Evolutionary conservation across 2,329 filamentous ascomycete genomes (phyloP).

Genomic region (Didymella lethalis): DNA sequence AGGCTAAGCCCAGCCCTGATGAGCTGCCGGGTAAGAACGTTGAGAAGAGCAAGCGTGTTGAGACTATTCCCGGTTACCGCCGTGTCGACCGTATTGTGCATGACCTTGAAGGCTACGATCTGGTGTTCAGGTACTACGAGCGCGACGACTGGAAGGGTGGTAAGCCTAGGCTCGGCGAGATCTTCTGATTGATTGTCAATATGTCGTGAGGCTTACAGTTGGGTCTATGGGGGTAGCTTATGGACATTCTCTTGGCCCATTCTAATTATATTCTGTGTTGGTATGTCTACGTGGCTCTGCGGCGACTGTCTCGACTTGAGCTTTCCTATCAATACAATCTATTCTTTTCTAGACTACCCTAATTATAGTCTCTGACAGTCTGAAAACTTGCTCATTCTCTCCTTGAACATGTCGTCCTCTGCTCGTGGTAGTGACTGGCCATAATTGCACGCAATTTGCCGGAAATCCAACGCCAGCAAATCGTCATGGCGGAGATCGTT

Average conservation of each 20-base stretch:
- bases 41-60: conserved; percentile 63
- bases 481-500: too few species aligned
- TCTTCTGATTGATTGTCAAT: conserved; percentile 8
- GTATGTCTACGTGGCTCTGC: neutral
- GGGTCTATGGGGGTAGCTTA: neutral
- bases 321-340: neutral
- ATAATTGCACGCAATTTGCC: too few species aligned
- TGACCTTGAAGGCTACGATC: conserved; percentile 95
- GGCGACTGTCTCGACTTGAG: neutral
- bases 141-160: conserved; percentile 79
- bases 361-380: too few species aligned
- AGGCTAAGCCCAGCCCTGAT: conserved; percentile 72
- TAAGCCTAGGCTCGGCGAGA: conserved; percentile 68
- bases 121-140: conserved; percentile 97
- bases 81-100: conserved; percentile 95
- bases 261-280: neutral
- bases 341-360: neutral
- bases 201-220: neutral
- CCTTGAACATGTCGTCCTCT: too few species aligned
- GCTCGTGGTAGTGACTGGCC: too few species aligned
- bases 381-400: too few species aligned
- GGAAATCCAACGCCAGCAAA: too few species aligned
- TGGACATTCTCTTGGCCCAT: neutral
- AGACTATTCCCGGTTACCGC: conserved; percentile 83
- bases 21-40: conserved; percentile 53